Evolutionary conservation across 2,329 filamentous ascomycete species (phyloP).

Genomic region (Shiraia sp.): DNA sequence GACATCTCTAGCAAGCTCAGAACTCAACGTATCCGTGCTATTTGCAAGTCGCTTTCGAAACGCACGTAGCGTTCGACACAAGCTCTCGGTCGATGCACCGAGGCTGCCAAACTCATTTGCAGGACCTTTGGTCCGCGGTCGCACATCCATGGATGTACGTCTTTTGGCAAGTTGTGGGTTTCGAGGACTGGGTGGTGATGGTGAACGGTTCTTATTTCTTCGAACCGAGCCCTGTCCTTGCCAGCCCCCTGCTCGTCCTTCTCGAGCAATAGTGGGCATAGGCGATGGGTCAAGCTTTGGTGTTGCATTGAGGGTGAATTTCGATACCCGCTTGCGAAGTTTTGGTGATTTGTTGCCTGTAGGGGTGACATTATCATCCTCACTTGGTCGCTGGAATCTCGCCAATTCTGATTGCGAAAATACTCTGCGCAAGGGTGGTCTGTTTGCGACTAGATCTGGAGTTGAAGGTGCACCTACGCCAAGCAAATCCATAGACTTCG

Average conservation of each 20-base stretch:
- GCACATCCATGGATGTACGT: constrained; percentile 56
- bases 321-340: constrained; percentile 60
- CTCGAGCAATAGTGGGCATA: constrained; percentile 29
- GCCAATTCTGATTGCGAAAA: constrained; percentile 86
- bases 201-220: constrained; percentile 45
- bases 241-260: constrained; percentile 20
- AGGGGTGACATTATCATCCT: constrained; percentile 38
- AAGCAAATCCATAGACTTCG: constrained; percentile 44
- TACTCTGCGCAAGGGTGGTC: constrained; percentile 80
- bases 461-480: constrained; percentile 36
- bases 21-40: constrained; percentile 50
- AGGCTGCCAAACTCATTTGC: constrained; percentile 40
- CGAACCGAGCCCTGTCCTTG: constrained; percentile 24
- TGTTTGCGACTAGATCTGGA: constrained; percentile 44
- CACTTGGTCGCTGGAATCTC: constrained; percentile 67
- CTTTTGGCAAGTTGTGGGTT: constrained; percentile 44
- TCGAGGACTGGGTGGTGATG: constrained; percentile 47
- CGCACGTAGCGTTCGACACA: constrained; percentile 60
- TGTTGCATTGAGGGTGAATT: constrained; percentile 52
- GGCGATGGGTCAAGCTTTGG: constrained; percentile 51
- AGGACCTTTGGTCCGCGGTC: constrained; percentile 51
- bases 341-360: constrained; percentile 54
- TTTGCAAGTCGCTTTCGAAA: constrained; percentile 63
- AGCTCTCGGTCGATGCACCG: constrained; percentile 55
- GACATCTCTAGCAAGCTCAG: constrained; percentile 56